phyloP scores from a whole-genome alignment of 2,329 filamentous ascomycete species.

The Byssothecium circinans region DNA sequence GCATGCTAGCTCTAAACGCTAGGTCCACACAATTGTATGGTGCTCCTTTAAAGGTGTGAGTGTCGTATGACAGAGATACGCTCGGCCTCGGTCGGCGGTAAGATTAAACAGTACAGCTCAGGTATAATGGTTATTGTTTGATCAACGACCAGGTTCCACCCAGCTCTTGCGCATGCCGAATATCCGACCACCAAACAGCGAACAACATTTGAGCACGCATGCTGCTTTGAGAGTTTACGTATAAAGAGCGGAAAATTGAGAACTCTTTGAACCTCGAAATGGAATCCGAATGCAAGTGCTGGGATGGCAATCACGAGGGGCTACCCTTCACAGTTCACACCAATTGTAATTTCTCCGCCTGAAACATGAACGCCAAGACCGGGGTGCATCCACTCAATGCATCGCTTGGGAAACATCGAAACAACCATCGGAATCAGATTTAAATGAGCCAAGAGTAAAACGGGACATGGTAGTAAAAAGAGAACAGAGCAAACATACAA shows the following conservation, averaged over 20 bases:
- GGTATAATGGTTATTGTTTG: too few species aligned
- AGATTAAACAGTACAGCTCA: too few species aligned
- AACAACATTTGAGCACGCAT: too few species aligned
- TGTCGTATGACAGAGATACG: too few species aligned
- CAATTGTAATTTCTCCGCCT: conserved; percentile 4
- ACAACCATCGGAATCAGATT: conserved; percentile 2
- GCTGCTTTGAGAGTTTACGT: background rate
- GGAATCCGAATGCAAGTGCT: too few species aligned
- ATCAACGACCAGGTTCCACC: background rate
- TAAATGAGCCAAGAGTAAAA: conserved; percentile 9
- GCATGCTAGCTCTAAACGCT: too few species aligned
- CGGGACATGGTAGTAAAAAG: background rate
- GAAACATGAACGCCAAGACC: conserved; percentile 5
- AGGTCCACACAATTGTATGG: too few species aligned
- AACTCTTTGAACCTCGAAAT: too few species aligned
- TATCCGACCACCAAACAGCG: background rate
- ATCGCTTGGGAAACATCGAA: conserved; percentile 8
- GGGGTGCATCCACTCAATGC: conserved; percentile 2
- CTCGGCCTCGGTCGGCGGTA: too few species aligned
- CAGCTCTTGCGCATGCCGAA: background rate
- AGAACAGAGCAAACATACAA: background rate
- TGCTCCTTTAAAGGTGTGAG: too few species aligned
- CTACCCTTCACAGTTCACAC: background rate
- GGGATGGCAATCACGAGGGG: too few species aligned
- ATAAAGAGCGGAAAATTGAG: background rate